A percentile compares a stretch with the other conserved stretches of the same genome.
These are phyloP conservation scores for Cucumis hystrix DNA, from an alignment of 306 rosid species.

Conservation along the genomic window DNA sequence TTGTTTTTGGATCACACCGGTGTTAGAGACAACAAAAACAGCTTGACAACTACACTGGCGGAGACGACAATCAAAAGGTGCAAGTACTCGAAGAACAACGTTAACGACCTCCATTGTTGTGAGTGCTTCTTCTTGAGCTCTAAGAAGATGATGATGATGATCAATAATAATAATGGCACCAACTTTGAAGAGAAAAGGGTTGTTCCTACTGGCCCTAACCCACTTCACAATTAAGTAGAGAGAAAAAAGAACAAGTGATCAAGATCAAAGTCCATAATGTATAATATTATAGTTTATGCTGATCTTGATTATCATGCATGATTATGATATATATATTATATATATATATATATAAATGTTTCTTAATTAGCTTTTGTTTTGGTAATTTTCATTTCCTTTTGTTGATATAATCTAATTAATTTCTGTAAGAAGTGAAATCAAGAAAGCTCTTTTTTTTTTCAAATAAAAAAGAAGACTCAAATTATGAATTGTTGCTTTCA, in stretches of 20 bases:
- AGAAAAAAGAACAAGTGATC: not conserved
- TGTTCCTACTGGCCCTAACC: conserved; percentile 88
- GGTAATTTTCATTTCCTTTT: not conserved
- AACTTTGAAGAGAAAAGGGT: conserved; percentile 49
- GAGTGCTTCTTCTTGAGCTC: conserved; percentile 8
- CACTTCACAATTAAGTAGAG: conserved; percentile 69
- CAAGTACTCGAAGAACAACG: conserved; percentile 15
- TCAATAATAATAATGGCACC: not conserved
- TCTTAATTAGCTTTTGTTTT: not conserved
- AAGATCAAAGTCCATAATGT: too few species aligned
- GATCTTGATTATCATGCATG: too few species aligned
- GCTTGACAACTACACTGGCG: conserved; percentile 9
- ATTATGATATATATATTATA: not conserved
- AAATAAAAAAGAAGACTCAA: too few species aligned
- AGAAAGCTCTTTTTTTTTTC: not conserved
- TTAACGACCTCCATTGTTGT: conserved; percentile 1
- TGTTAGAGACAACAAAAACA: conserved; percentile 15
- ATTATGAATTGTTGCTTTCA: too few species aligned
- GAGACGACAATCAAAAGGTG: conserved; percentile 8
- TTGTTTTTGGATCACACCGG: conserved; percentile 8
- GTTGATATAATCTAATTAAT: not conserved
- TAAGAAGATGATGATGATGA: conserved; percentile 11
- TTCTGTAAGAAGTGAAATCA: not conserved
- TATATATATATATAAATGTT: not conserved
- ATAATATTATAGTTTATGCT: not conserved